Percentiles rank a stretch among this genome's conserved stretches.
Conservation (phyloP, 1,284 basidiomycete species). For the Fomitopsis betulina region DNA sequence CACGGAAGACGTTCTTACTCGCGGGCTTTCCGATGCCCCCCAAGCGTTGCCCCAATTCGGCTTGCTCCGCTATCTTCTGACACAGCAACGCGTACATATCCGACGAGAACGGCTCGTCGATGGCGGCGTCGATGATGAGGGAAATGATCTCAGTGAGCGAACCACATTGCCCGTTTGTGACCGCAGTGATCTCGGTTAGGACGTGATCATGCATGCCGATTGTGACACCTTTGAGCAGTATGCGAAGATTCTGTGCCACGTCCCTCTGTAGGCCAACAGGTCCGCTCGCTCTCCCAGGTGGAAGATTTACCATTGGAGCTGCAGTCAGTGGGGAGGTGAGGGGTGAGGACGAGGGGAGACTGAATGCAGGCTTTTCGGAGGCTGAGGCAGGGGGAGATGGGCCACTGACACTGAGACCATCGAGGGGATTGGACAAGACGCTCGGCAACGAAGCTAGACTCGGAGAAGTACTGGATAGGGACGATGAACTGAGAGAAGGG, state of each 20-base stretch:
- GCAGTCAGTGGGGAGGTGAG: no score
- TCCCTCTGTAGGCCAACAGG: no score
- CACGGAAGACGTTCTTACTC: conserved; percentile 85
- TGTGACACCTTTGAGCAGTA: conserved; percentile 92
- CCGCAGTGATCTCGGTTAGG: conserved; percentile 45
- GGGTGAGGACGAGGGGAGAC: no score
- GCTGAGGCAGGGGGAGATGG: no score
- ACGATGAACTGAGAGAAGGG: no score
- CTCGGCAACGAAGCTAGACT: no score
- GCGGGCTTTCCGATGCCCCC: conserved; percentile 71
- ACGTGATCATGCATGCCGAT: conserved; percentile 97
- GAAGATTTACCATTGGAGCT: no score
- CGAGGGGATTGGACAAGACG: no score
- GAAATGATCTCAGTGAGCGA: conserved; percentile 95
- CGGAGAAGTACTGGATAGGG: no score
- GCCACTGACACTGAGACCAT: no score
- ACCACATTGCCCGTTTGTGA: conserved; percentile 94
- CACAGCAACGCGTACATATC: conserved; percentile 97
- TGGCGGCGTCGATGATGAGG: conserved; percentile 93
- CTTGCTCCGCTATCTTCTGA: conserved; percentile 72
- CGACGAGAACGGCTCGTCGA: conserved; percentile 89
- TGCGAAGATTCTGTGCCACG: conserved; percentile 69
- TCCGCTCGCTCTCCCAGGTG: no score
- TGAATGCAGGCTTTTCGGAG: no score
- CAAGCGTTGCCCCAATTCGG: conserved; percentile 80